phyloP scores from a whole-genome alignment of 352 stramenopile species.

The Pythium volutum region DNA sequence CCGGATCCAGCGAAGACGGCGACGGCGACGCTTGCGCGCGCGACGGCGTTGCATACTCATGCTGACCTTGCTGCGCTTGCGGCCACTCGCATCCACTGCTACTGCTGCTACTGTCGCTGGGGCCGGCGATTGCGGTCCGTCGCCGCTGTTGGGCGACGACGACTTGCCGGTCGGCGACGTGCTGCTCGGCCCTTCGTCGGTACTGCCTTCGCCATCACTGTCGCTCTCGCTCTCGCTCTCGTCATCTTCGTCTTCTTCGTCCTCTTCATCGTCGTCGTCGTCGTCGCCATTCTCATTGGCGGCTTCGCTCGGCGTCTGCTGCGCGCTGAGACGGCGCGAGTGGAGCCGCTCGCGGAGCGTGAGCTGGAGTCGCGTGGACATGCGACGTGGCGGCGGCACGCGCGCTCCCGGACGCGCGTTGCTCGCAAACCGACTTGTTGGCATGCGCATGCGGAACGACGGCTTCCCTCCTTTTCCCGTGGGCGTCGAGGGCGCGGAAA shows the following conservation, averaged over 20 bases:
- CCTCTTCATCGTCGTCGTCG: neutral
- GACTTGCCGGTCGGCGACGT: neutral
- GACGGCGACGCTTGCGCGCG: neutral
- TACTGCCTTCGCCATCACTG: neutral
- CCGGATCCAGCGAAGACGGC: neutral
- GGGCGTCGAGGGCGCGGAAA: conserved; percentile 2
- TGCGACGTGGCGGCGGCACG: conserved; percentile 15
- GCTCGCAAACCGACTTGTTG: neutral
- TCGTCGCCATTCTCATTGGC: neutral
- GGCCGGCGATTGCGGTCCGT: neutral
- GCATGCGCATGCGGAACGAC: neutral
- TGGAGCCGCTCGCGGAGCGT: conserved; percentile 20
- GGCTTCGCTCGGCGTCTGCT: neutral
- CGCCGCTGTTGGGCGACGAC: conserved; percentile 1
- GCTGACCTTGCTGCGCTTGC: neutral
- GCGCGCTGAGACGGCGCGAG: conserved; percentile 2
- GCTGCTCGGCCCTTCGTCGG: neutral
- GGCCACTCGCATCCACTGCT: neutral
- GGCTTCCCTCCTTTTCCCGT: neutral
- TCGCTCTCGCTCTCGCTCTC: neutral
- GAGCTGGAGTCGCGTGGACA: conserved; percentile 25
- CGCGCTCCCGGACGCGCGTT: neutral
- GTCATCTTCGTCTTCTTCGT: neutral
- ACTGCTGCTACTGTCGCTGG: too few relatives aligned
- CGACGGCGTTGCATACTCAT: neutral